phyloP scores from a whole-genome alignment of 768 basidiomycete genomes.

The Hericium erinaceus region DNA sequence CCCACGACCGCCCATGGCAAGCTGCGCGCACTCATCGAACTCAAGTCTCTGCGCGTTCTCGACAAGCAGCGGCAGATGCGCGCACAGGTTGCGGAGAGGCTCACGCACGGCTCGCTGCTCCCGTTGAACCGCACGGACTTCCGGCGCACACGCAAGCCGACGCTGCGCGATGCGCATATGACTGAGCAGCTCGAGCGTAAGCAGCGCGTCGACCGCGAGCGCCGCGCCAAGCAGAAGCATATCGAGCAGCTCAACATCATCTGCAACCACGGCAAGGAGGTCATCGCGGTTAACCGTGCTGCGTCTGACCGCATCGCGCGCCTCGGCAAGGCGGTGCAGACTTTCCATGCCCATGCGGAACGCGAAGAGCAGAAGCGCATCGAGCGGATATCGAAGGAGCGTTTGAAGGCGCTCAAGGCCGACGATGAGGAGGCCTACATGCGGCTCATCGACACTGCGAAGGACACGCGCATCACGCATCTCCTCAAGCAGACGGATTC shows the following conservation, averaged over 20 bases:
- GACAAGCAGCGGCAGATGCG: conserved; percentile 89
- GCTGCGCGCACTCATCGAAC: conserved; percentile 84
- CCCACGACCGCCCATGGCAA: conserved; percentile 68
- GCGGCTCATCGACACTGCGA: conserved; percentile 97
- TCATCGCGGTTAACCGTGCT: conserved; percentile 50
- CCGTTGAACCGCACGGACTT: conserved; percentile 90
- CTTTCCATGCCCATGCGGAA: conserved; percentile 84
- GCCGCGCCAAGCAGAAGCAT: conserved; percentile 92
- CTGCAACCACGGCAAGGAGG: conserved; percentile 70
- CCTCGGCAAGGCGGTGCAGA: conserved; percentile 71
- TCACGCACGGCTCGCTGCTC: conserved; percentile 80
- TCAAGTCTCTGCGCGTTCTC: conserved; percentile 79
- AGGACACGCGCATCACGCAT: conserved; percentile 98
- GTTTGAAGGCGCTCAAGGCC: conserved; percentile 92
- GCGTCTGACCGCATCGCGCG: conserved; percentile 49
- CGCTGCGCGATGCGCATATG: conserved; percentile 78
- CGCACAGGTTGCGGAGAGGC: conserved; percentile 75
- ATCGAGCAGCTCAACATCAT: conserved; percentile 88
- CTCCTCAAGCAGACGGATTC: conserved; percentile 87
- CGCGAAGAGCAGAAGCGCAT: conserved; percentile 98
- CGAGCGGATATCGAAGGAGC: conserved; percentile 92
- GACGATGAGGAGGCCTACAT: conserved; percentile 99
- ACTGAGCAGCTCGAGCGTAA: conserved; percentile 87
- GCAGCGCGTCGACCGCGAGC: conserved; percentile 87
- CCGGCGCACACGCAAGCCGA: conserved; percentile 77